Evolutionary conservation across 257 asterid genomes (phyloP), one percentile per base, ranked within the genome.

Genomic region (Knoxia roxburghii): DNA sequence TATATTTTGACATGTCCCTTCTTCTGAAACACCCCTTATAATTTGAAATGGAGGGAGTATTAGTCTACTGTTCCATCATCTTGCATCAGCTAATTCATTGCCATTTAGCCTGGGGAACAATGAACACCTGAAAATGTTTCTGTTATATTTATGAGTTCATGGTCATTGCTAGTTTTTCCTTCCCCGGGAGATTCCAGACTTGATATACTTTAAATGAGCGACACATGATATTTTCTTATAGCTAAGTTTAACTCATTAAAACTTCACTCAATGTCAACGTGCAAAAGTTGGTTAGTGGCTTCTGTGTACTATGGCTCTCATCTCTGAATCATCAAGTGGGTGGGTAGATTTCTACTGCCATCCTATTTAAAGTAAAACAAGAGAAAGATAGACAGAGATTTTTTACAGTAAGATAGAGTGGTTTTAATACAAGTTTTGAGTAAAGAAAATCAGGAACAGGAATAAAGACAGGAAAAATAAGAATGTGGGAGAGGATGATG

Each of bases 101-200:
- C 61, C 11, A 49, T 26, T 37, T 65, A 51, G 45, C 69, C 20
- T 49, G 59, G 46, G 41, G 17, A 21, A 64, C n/a, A n/a, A n/a
- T n/a, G 7, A 6, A 61, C 6, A 23, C 1, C 3, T 24, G 33
- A 45, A 69, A 50, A 60, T 0, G 15, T 35, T 7, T 20, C 26
- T 39, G 6, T 24, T 7, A 17, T 41, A 26, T 15, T 26, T 2
- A n/a, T n/a, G 49, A 30, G 45, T 20, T 56, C 65, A 46, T 15
- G 6, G 40, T 17, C 5, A 11, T n/a, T 4, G 32, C 55, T 43
- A 18, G 15, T 26, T 63, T 58, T 33, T 63, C 12, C 27, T 63
- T n/a, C 27, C 45, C 33, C 0, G 50, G 33, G 53, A 23, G 37
- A 30, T 43, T 4, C 27, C 27, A n/a, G 6, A 45, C 20, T 24